Evolutionary conservation across 108 stramenopile genomes (phyloP).

Genomic region (Nitzschia sp.): DNA sequence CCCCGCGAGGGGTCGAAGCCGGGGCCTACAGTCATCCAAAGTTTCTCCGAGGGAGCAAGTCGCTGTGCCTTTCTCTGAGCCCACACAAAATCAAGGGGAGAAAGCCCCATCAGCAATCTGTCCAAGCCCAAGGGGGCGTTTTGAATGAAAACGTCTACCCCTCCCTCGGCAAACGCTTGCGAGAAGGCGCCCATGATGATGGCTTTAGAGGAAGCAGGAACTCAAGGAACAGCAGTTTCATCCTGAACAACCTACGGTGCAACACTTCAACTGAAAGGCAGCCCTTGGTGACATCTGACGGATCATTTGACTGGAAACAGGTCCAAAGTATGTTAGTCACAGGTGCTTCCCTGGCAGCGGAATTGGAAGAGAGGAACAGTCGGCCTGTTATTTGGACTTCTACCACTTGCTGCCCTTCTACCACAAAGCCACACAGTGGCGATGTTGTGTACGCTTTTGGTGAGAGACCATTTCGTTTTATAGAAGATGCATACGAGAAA

Average conservation of each 20-base stretch:
- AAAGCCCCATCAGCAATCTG: not conserved
- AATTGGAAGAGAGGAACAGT: constrained; percentile 5
- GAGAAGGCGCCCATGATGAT: not conserved
- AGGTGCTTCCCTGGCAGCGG: constrained; percentile 7
- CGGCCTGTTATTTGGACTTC: no score
- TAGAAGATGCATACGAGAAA: constrained; percentile 3
- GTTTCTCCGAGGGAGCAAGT: constrained; percentile 58
- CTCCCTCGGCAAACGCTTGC: not conserved
- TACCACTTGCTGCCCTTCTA: not conserved
- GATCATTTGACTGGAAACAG: not conserved
- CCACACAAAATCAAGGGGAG: constrained; percentile 58
- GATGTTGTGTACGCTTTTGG: constrained; percentile 15
- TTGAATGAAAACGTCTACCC: not conserved
- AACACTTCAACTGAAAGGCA: not conserved
- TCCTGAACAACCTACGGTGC: not conserved
- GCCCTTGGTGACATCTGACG: no score
- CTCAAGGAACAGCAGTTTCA: not conserved
- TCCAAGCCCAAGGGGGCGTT: not conserved
- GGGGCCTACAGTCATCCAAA: constrained; percentile 70
- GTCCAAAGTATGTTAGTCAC: constrained; percentile 4
- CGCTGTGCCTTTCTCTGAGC: constrained; percentile 56
- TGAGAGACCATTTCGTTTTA: constrained; percentile 5
- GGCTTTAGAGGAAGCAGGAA: not conserved
- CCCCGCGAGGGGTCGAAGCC: constrained; percentile 64
- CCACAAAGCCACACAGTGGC: constrained; percentile 9